These are phyloP conservation scores for Macrolepiota albuminosa DNA, from an alignment of 768 basidiomycete species.

Conservation along the genomic window DNA sequence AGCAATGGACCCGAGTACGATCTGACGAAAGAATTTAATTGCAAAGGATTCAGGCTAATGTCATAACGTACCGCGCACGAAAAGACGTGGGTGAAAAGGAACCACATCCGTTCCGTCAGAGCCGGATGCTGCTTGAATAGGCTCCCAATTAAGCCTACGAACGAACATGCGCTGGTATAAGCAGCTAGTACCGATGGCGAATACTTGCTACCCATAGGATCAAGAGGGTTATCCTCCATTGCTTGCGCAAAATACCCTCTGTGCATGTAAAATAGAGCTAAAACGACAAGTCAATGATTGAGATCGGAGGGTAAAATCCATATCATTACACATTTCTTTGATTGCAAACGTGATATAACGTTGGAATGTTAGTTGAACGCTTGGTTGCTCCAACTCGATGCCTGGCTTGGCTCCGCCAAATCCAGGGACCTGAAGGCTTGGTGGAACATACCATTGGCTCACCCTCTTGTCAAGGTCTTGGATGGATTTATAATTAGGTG, in stretches of 20 bases:
- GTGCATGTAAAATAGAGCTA: constrained; percentile 71
- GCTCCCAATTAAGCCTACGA: constrained; percentile 61
- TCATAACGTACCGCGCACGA: constrained; percentile 53
- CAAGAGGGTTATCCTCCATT: constrained; percentile 53
- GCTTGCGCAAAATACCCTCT: constrained; percentile 72
- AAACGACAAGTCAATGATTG: constrained; percentile 1
- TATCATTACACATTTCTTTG: constrained; percentile 57
- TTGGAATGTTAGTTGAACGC: constrained; percentile 61
- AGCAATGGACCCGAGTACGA: constrained; percentile 67
- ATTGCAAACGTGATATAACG: constrained; percentile 63
- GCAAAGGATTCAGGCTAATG: not conserved
- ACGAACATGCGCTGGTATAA: constrained; percentile 64
- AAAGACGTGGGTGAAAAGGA: constrained; percentile 68
- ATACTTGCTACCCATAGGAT: constrained; percentile 69
- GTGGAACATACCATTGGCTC: constrained; percentile 57
- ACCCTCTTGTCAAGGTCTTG: constrained; percentile 66
- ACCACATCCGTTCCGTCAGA: constrained; percentile 71
- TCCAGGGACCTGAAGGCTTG: constrained; percentile 60
- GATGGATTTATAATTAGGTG: constrained; percentile 56
- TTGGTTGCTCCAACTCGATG: constrained; percentile 38
- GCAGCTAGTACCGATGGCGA: constrained; percentile 65
- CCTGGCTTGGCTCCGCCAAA: constrained; percentile 47
- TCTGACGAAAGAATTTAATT: constrained; percentile 31
- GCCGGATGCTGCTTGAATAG: constrained; percentile 60
- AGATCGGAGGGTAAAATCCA: not conserved